A percentile compares a stretch with the other conserved stretches of the same genome.
Evolutionary conservation across 2,329 filamentous ascomycete species (phyloP).

Genomic region (Ophiocordyceps sinensis): DNA sequence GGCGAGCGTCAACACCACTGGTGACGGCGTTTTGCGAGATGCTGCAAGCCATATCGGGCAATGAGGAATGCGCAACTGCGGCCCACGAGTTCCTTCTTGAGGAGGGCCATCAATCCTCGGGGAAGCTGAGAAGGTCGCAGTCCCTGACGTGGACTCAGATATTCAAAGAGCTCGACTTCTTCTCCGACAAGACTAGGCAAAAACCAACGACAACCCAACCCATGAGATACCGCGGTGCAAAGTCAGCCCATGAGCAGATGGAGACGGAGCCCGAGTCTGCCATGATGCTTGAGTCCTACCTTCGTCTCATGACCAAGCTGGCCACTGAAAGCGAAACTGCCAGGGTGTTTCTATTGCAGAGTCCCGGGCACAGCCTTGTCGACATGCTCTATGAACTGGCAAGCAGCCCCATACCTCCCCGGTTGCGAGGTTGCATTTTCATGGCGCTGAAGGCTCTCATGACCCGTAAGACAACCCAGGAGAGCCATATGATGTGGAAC

Average conservation of each 20-base stretch:
- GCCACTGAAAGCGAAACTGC: slow-evolving; percentile 59
- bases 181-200: slow-evolving; percentile 64
- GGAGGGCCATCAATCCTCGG: slow-evolving; percentile 58
- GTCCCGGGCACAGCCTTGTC: slow-evolving; percentile 50
- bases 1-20: slow-evolving; percentile 85
- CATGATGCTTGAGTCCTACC: slow-evolving; percentile 93
- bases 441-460: slow-evolving; percentile 63
- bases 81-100: slow-evolving; percentile 85
- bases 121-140: slow-evolving; percentile 67
- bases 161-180: slow-evolving; percentile 77
- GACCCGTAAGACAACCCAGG: slow-evolving; percentile 52
- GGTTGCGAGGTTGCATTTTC: slow-evolving; percentile 74
- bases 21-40: slow-evolving; percentile 96
- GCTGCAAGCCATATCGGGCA: slow-evolving; percentile 74
- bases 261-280: slow-evolving; percentile 81
- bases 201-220: slow-evolving; percentile 36
- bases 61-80: slow-evolving; percentile 66
- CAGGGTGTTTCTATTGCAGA: slow-evolving; percentile 58
- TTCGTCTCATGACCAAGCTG: slow-evolving; percentile 75
- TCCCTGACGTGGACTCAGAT: slow-evolving; percentile 90
- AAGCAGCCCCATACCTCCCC: slow-evolving; percentile 59
- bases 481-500: slow-evolving; percentile 65
- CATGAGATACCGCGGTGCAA: slow-evolving; percentile 37
- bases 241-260: slow-evolving; percentile 50
- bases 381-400: slow-evolving; percentile 67